A percentile compares a stretch with the other conserved stretches of the same genome.
Conservation (phyloP, 2,329 filamentous ascomycete genomes). For the Scedosporium aurantiacum region DNA sequence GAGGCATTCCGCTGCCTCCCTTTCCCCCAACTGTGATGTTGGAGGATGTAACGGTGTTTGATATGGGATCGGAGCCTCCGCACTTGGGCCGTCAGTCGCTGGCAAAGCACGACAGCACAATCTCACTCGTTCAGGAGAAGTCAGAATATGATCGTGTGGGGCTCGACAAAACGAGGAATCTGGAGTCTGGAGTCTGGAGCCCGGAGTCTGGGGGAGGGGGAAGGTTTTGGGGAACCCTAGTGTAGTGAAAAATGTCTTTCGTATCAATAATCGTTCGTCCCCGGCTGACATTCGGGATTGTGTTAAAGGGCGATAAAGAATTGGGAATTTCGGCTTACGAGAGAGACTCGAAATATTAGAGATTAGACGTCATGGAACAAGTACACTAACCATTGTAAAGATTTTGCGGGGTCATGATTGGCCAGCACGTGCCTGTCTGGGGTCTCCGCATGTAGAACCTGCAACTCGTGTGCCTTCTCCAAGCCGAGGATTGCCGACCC, state of each 20-base stretch:
- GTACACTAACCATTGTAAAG: neutral
- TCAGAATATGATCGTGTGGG: neutral
- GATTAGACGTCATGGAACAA: slow-evolving; percentile 1
- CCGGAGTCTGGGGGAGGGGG: neutral
- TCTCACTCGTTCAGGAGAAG: neutral
- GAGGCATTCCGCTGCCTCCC: slow-evolving; percentile 5
- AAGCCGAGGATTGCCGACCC: slow-evolving; percentile 7
- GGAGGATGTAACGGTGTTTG: neutral
- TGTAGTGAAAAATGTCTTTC: neutral
- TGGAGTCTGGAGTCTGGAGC: neutral
- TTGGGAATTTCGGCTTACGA: slow-evolving; percentile 6
- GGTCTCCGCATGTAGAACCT: neutral
- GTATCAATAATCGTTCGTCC: neutral
- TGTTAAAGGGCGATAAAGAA: neutral
- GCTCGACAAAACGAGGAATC: neutral
- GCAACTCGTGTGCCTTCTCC: neutral
- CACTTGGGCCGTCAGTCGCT: no score
- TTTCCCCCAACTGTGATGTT: neutral
- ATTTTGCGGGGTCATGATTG: slow-evolving; percentile 1
- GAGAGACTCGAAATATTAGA: neutral
- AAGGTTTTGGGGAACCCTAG: neutral
- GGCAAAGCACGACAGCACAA: neutral
- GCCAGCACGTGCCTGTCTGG: neutral
- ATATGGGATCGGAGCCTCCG: no score
- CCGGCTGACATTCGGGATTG: neutral